These are phyloP conservation scores for Claviceps digitariae DNA, from an alignment of 2,329 filamentous ascomycete species.

Conservation along the genomic window DNA sequence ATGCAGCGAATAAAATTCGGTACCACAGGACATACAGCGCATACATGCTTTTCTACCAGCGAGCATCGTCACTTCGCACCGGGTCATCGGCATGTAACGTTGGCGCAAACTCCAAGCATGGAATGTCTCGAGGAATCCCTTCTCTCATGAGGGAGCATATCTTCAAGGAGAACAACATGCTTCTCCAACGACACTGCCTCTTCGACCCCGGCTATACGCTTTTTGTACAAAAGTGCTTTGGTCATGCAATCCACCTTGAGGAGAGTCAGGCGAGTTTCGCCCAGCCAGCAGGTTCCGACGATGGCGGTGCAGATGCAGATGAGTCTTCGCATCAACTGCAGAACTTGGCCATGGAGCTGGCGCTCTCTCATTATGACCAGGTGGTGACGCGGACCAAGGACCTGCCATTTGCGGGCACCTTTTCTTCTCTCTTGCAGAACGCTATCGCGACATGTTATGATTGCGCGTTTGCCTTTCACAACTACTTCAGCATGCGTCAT, in stretches of 20 bases:
- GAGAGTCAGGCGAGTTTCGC: slow-evolving; percentile 7
- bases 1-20: slow-evolving; percentile 26
- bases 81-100: not conserved
- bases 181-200: slow-evolving; percentile 65
- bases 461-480: slow-evolving; percentile 45
- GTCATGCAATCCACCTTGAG: slow-evolving; percentile 37
- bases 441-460: slow-evolving; percentile 33
- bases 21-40: slow-evolving; percentile 70
- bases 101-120: not conserved
- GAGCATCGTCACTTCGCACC: slow-evolving; percentile 49
- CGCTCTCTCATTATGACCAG: slow-evolving; percentile 59
- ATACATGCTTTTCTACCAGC: slow-evolving; percentile 97
- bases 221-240: slow-evolving; percentile 52
- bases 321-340: slow-evolving; percentile 20
- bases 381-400: slow-evolving; percentile 61
- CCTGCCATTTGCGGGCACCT: slow-evolving; percentile 43
- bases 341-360: slow-evolving; percentile 37
- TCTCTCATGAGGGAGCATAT: slow-evolving; percentile 44
- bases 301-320: not conserved
- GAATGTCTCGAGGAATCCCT: slow-evolving; percentile 31
- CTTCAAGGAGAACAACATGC: slow-evolving; percentile 54
- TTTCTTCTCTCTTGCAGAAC: slow-evolving; percentile 34
- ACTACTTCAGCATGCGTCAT: slow-evolving; percentile 44
- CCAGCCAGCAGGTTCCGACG: slow-evolving; percentile 1
- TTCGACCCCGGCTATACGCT: slow-evolving; percentile 58